These are phyloP conservation scores for Scheffersomyces spartinae DNA, from an alignment of 805 yeast species.

Conservation along the genomic window DNA sequence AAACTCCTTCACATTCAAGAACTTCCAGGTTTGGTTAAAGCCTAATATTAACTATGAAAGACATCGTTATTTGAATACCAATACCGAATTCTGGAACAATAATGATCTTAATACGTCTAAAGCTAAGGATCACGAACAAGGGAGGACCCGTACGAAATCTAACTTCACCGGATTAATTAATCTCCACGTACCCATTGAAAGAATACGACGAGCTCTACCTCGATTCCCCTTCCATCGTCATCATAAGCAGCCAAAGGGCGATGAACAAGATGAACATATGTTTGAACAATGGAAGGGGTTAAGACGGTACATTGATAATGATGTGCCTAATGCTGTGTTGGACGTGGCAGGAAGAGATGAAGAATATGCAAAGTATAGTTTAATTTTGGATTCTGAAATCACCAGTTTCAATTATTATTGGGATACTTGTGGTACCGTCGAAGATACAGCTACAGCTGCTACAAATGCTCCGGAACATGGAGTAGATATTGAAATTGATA, in stretches of 20 bases:
- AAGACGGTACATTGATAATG: constrained; percentile 44
- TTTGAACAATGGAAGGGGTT: constrained; percentile 62
- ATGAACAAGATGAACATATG: constrained; percentile 2
- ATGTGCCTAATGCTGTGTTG: constrained; percentile 13
- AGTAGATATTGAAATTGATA: constrained; percentile 42
- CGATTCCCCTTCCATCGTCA: no score
- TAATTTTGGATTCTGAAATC: constrained; percentile 48
- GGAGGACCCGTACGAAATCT: no score
- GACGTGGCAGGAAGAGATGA: constrained; percentile 29
- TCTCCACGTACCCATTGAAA: no score
- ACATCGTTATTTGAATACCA: no score
- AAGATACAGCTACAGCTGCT: background rate
- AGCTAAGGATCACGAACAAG: no score
- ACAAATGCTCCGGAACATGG: constrained; percentile 30
- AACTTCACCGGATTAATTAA: no score
- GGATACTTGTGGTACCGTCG: constrained; percentile 54
- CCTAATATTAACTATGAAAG: constrained; percentile 58
- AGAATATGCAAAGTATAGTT: constrained; percentile 78
- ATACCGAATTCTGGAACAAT: no score
- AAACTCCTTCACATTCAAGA: constrained; percentile 32
- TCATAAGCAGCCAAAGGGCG: background rate
- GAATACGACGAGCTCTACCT: no score
- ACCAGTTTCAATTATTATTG: constrained; percentile 49
- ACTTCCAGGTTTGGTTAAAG: constrained; percentile 48
- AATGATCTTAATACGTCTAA: no score